A percentile compares a stretch with the other conserved stretches of the same genome.
Evolutionary conservation across 352 stramenopile species (phyloP).

Genomic region (Pythium rishiriense): DNA sequence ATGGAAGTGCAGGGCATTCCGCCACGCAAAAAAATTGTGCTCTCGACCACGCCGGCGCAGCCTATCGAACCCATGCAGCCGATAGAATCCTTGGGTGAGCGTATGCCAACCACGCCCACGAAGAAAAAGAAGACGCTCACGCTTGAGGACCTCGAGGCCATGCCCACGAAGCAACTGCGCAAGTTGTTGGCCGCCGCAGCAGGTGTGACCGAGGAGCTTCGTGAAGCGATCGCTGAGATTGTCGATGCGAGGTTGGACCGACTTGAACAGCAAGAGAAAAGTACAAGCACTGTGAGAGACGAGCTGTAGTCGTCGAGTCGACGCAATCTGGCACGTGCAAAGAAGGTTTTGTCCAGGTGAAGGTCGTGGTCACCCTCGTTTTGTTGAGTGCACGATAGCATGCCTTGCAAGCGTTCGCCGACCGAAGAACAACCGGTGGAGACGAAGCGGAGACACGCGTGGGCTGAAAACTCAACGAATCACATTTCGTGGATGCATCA

Average conservation of each 20-base stretch:
- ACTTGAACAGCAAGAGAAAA: conserved; percentile 35
- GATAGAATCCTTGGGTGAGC: too few species aligned
- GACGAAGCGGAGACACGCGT: too few species aligned
- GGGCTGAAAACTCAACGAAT: not conserved
- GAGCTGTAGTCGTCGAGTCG: conserved; percentile 20
- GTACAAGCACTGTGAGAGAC: not conserved
- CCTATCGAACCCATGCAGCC: not conserved
- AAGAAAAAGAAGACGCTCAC: conserved; percentile 44
- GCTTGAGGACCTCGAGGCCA: conserved; percentile 40
- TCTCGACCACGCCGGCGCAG: not conserved
- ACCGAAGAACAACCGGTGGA: too few species aligned
- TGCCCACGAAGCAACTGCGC: conserved; percentile 55
- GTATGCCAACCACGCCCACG: not conserved
- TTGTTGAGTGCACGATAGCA: too few species aligned
- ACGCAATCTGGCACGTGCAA: too few species aligned
- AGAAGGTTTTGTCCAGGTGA: too few species aligned
- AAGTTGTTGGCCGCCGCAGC: conserved; percentile 32
- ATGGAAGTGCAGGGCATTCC: conserved; percentile 22
- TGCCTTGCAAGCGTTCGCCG: too few species aligned
- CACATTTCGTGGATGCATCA: not conserved
- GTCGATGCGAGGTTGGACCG: conserved; percentile 48
- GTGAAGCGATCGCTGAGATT: conserved; percentile 42
- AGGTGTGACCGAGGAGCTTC: conserved; percentile 39
- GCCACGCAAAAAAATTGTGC: conserved; percentile 4
- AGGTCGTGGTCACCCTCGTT: too few species aligned